Percentiles rank a stretch among this genome's conserved stretches.
These are phyloP conservation scores for Monosporozyma unispora DNA, from an alignment of 805 yeast species.

Conservation along the genomic window DNA sequence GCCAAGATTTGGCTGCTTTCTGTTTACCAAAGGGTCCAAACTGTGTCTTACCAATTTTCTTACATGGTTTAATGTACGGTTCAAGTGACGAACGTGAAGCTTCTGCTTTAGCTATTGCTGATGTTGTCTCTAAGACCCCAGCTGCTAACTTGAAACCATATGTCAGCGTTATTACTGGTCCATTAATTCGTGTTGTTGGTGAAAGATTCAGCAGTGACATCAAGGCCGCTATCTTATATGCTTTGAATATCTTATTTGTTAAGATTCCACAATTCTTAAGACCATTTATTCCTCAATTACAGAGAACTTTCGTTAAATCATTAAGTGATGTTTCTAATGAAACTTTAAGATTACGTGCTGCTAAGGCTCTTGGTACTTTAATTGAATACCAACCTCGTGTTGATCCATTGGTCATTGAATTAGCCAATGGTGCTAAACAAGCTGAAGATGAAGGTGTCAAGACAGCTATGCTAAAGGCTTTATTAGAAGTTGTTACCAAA, in stretches of 20 bases:
- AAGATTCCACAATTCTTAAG: slow-evolving; percentile 86
- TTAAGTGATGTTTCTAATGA: slow-evolving; percentile 71
- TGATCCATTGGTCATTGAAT: slow-evolving; percentile 82
- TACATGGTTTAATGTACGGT: slow-evolving; percentile 95
- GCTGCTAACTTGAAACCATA: slow-evolving; percentile 74
- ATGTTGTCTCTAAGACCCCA: slow-evolving; percentile 75
- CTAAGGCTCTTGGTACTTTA: slow-evolving; percentile 78
- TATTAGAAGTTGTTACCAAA: slow-evolving; percentile 69
- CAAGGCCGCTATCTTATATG: slow-evolving; percentile 85
- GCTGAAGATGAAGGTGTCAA: slow-evolving; percentile 64
- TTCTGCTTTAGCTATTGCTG: slow-evolving; percentile 85
- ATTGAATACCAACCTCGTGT: slow-evolving; percentile 87
- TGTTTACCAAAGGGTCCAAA: slow-evolving; percentile 70
- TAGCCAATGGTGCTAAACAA: slow-evolving; percentile 63
- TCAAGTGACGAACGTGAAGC: slow-evolving; percentile 70
- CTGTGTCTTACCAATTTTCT: slow-evolving; percentile 80
- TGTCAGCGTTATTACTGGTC: slow-evolving; percentile 93
- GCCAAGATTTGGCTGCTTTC: slow-evolving; percentile 67
- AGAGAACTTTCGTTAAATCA: slow-evolving; percentile 91
- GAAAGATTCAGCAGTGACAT: slow-evolving; percentile 87
- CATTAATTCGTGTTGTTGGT: slow-evolving; percentile 94
- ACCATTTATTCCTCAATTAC: slow-evolving; percentile 95
- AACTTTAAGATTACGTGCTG: slow-evolving; percentile 71
- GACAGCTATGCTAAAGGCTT: slow-evolving; percentile 76
- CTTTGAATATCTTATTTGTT: slow-evolving; percentile 65